Evolutionary conservation across 805 yeast species (phyloP).

Genomic region (Naumovozyma dairenensis): DNA sequence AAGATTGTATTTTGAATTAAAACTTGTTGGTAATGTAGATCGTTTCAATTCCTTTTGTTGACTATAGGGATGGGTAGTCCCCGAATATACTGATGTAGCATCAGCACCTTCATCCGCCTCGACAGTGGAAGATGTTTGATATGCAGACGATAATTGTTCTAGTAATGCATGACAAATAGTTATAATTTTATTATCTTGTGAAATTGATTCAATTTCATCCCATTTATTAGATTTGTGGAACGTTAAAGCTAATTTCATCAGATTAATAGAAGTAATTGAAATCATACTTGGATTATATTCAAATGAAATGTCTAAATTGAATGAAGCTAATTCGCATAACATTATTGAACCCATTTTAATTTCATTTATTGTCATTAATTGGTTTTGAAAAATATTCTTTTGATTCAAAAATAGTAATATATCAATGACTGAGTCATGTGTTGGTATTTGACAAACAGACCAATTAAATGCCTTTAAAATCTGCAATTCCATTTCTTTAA

Average conservation of each 20-base stretch:
- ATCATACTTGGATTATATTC: constrained; percentile 36
- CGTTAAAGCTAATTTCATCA: constrained; percentile 37
- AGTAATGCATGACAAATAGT: constrained; percentile 12
- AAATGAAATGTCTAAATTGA: constrained; percentile 48
- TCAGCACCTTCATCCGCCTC: background rate
- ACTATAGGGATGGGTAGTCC: too few species aligned
- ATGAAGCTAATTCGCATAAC: constrained; percentile 56
- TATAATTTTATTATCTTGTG: constrained; percentile 17
- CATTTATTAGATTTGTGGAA: constrained; percentile 10
- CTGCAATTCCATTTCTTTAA: constrained; percentile 59
- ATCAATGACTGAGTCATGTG: constrained; percentile 57
- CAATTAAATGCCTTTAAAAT: constrained; percentile 54
- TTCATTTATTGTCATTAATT: constrained; percentile 25
- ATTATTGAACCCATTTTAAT: constrained; percentile 48
- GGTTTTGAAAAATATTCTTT: constrained; percentile 1
- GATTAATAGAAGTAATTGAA: constrained; percentile 40
- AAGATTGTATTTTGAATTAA: constrained; percentile 20
- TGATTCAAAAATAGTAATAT: constrained; percentile 32
- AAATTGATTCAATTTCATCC: constrained; percentile 6
- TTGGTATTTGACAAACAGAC: constrained; percentile 38
- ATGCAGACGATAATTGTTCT: constrained; percentile 1
- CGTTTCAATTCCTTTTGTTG: constrained; percentile 13
- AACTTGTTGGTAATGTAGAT: constrained; percentile 23
- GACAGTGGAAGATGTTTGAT: too few species aligned
- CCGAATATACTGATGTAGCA: background rate